A percentile compares a stretch with the other conserved stretches of the same genome.
These are phyloP conservation scores for Daedaleopsis sinensis DNA, from an alignment of 768 basidiomycete genomes.

Conservation along the genomic window DNA sequence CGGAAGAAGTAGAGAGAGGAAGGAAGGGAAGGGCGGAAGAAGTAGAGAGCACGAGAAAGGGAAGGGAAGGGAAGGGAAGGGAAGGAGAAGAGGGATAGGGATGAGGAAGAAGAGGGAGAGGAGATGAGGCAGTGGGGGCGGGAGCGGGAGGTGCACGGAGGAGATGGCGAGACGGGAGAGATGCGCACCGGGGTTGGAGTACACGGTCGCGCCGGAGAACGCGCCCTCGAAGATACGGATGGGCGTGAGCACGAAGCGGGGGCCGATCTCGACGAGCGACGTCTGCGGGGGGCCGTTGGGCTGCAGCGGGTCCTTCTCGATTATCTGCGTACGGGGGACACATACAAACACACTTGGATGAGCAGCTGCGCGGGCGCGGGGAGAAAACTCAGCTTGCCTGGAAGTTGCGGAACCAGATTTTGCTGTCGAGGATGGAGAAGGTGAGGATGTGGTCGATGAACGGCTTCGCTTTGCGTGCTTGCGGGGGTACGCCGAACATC, in stretches of 20 bases:
- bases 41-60: no score
- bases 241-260: slow-evolving; percentile 94
- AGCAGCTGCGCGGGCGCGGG: neutral
- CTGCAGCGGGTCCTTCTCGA: slow-evolving; percentile 91
- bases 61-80: neutral
- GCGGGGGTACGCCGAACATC: slow-evolving; percentile 95
- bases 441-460: slow-evolving; percentile 98
- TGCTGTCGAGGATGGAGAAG: slow-evolving; percentile 92
- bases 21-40: no score
- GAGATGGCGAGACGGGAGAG: no score
- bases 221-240: slow-evolving; percentile 99
- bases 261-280: slow-evolving; percentile 95
- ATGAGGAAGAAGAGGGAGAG: no score
- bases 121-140: no score
- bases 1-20: no score
- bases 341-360: neutral
- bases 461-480: slow-evolving; percentile 90
- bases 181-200: slow-evolving; percentile 85
- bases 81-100: neutral
- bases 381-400: no score
- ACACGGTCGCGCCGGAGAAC: slow-evolving; percentile 93
- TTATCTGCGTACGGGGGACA: slow-evolving; percentile 57
- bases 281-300: slow-evolving; percentile 85
- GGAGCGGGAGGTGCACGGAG: neutral
- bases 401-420: slow-evolving; percentile 99